phyloP scores from a whole-genome alignment of 140 eudicot species.

The Anethum foeniculum region DNA sequence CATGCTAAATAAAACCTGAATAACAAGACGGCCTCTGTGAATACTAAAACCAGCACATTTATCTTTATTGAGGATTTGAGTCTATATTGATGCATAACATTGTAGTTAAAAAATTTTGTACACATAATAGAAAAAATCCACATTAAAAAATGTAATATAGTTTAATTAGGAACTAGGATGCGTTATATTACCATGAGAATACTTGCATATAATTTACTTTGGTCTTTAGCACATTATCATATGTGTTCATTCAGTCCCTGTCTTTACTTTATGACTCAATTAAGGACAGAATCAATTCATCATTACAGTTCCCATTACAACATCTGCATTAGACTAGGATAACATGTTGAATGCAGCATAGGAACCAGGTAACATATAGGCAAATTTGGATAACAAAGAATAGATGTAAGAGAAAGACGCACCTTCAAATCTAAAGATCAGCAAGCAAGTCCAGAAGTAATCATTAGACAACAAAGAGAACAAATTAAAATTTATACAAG shows the following conservation, averaged over 20 bases:
- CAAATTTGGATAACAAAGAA: background rate
- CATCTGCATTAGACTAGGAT: background rate
- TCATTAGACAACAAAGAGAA: slow-evolving; percentile 15
- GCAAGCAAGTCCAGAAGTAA: slow-evolving; percentile 23
- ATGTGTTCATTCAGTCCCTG: background rate
- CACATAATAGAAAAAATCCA: background rate
- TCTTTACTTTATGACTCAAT: background rate
- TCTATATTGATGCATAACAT: background rate
- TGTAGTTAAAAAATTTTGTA: background rate
- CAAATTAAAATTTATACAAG: slow-evolving; percentile 20
- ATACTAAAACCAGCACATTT: background rate
- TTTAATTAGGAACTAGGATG: background rate
- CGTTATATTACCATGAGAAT: background rate
- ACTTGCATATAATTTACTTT: background rate
- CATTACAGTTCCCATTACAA: background rate
- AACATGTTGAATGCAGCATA: background rate
- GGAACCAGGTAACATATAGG: background rate
- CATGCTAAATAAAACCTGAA: background rate
- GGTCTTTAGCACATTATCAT: background rate
- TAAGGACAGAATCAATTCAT: background rate
- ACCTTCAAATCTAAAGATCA: slow-evolving; percentile 72
- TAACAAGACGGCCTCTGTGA: background rate
- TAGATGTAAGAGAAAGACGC: slow-evolving; percentile 16
- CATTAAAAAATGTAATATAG: background rate
- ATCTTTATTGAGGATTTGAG: background rate